Evolutionary conservation across 1,284 basidiomycete species (phyloP).

Genomic region (Trichosporon asahii): DNA sequence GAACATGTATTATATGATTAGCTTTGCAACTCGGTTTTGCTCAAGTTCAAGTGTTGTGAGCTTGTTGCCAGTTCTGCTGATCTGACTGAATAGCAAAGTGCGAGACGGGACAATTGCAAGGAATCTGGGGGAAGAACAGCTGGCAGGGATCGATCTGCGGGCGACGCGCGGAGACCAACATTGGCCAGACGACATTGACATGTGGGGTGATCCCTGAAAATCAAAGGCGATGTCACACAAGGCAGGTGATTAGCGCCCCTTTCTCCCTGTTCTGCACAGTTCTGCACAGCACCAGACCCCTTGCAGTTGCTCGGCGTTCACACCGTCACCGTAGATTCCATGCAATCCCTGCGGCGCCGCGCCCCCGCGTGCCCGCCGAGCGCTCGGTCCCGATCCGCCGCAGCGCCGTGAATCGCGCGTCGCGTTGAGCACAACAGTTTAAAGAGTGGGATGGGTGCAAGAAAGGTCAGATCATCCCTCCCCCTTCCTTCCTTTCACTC

Average conservation of each 20-base stretch:
- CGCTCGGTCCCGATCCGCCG: neutral
- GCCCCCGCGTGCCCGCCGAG: neutral
- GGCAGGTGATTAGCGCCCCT: neutral
- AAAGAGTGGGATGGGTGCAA: neutral
- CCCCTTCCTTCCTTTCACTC: neutral
- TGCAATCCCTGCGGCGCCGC: neutral
- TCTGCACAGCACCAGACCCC: neutral
- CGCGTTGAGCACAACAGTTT: neutral
- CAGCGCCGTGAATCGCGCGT: neutral
- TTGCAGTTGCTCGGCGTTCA: neutral
- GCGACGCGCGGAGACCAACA: neutral
- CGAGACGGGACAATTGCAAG: neutral
- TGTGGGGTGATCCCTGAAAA: conserved; percentile 3
- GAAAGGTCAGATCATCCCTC: neutral
- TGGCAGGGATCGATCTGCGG: neutral
- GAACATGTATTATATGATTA: conserved; percentile 9
- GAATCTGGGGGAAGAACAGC: neutral
- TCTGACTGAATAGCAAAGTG: neutral
- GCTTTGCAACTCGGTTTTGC: neutral
- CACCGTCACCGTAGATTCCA: neutral
- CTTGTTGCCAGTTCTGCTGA: neutral
- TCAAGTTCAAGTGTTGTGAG: neutral
- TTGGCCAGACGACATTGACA: neutral
- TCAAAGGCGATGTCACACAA: conserved; percentile 2
- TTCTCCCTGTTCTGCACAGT: neutral